phyloP scores from a whole-genome alignment of 495 filamentous ascomycete genomes.

The Hamigera avellanea region DNA sequence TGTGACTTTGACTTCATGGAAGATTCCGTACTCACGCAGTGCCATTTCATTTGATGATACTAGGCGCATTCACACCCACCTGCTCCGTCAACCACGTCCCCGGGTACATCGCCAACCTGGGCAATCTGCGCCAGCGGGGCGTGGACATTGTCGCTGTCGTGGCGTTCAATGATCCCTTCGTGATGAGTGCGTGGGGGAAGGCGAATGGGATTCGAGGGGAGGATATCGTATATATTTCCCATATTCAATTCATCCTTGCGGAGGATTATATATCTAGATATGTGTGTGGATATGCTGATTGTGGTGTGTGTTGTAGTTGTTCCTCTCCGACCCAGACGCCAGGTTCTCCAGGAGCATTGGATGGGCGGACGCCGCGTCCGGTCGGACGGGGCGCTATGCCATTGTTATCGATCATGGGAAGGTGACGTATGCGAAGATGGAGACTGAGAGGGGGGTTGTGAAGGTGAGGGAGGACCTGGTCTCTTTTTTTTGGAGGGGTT shows the following conservation, averaged over 20 bases:
- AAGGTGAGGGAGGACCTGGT: slow-evolving; percentile 10
- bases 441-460: slow-evolving; percentile 50
- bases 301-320: slow-evolving; percentile 37
- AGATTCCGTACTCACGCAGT: background rate
- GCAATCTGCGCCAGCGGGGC: slow-evolving; percentile 65
- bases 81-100: slow-evolving; percentile 80
- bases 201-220: slow-evolving; percentile 70
- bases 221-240: slow-evolving; percentile 48
- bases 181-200: slow-evolving; percentile 94
- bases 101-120: slow-evolving; percentile 64
- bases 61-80: slow-evolving; percentile 85
- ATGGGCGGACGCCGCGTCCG: slow-evolving; percentile 54
- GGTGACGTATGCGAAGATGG: slow-evolving; percentile 72
- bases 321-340: slow-evolving; percentile 67
- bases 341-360: slow-evolving; percentile 68
- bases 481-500: background rate
- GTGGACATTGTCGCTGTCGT: slow-evolving; percentile 76
- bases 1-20: background rate
- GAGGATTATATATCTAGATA: too few species aligned
- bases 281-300: slow-evolving; percentile 11
- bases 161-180: slow-evolving; percentile 78
- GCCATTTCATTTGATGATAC: background rate
- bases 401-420: slow-evolving; percentile 82
- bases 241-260: too few species aligned
- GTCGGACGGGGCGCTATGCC: slow-evolving; percentile 70